Evolutionary conservation across 306 rosid species (phyloP).

Genomic region (Rosa chinensis): DNA sequence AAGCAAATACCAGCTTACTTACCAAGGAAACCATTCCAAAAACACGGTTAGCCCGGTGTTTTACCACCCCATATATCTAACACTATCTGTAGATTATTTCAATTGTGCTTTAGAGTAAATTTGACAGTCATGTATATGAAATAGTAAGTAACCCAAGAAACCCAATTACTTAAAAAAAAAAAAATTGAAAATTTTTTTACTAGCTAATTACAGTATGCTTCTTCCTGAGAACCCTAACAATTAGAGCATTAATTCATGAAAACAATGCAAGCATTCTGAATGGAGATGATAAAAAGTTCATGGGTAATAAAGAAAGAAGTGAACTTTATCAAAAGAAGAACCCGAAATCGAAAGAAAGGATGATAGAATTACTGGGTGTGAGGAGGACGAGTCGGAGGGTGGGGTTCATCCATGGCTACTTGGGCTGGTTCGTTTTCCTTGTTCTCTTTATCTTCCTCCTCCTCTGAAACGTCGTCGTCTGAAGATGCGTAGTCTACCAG

Average conservation of each 20-base stretch:
- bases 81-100: neutral
- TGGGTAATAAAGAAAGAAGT: neutral
- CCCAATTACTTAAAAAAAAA: neutral
- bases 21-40: neutral
- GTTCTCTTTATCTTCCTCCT: constrained; percentile 24
- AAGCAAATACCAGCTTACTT: neutral
- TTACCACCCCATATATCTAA: neutral
- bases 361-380: constrained; percentile 39
- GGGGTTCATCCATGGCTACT: constrained; percentile 14
- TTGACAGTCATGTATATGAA: neutral
- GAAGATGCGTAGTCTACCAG: constrained; percentile 92
- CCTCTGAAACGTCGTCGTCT: constrained; percentile 66
- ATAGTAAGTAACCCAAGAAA: neutral
- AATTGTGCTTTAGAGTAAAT: neutral
- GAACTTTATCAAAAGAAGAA: neutral
- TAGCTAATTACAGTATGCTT: neutral
- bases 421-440: constrained; percentile 29
- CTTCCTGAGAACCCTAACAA: neutral
- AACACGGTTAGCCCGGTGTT: neutral
- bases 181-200: neutral
- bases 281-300: neutral
- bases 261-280: neutral
- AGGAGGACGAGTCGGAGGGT: constrained; percentile 33
- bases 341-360: neutral
- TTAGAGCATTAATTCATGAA: neutral